phyloP scores from a whole-genome alignment of 2,329 filamentous ascomycete genomes.

The Clonostachys solani region DNA sequence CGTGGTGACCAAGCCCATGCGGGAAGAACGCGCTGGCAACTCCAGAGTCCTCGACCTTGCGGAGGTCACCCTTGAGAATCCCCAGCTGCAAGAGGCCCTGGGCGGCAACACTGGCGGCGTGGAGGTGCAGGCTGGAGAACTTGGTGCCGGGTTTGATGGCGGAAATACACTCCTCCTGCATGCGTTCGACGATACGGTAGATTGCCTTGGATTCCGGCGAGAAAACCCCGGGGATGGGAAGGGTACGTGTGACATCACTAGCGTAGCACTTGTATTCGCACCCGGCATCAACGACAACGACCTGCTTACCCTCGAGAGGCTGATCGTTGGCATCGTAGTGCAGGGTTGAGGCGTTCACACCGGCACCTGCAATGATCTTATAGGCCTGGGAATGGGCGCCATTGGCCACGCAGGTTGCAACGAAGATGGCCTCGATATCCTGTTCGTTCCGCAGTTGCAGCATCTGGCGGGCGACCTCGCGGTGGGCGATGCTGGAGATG shows the following conservation, averaged over 20 bases:
- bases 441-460: constrained; percentile 68
- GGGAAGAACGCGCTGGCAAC: constrained; percentile 61
- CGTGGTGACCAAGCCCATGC: constrained; percentile 61
- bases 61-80: constrained; percentile 60
- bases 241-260: constrained; percentile 83
- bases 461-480: constrained; percentile 63
- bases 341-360: constrained; percentile 76
- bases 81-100: constrained; percentile 67
- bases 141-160: constrained; percentile 63
- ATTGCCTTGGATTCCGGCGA: constrained; percentile 65
- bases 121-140: constrained; percentile 69
- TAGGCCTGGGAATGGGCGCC: constrained; percentile 81
- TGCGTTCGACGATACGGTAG: constrained; percentile 72
- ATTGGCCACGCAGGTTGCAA: constrained; percentile 64
- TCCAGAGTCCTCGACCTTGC: constrained; percentile 43
- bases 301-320: constrained; percentile 62
- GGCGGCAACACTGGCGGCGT: constrained; percentile 69
- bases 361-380: constrained; percentile 80
- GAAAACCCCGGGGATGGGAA: constrained; percentile 71
- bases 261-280: constrained; percentile 84
- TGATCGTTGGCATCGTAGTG: constrained; percentile 85
- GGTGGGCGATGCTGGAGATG: constrained; percentile 75
- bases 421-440: constrained; percentile 77
- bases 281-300: constrained; percentile 83
- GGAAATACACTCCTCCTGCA: constrained; percentile 74